Base-by-base conservation (phyloP, 257 asterid species). In the Fraxinus anomala region DNA sequence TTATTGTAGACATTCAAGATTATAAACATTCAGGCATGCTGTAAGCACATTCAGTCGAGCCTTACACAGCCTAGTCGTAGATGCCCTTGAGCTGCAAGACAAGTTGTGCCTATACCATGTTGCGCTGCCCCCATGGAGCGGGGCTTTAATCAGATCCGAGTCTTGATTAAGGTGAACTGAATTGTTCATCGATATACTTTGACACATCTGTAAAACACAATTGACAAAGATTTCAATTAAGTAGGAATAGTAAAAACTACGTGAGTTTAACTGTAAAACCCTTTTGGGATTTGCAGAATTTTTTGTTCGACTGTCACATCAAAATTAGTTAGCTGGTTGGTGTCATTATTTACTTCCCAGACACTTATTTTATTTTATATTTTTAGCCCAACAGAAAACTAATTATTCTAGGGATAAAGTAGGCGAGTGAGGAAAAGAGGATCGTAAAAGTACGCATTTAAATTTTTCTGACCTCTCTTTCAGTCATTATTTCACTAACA, bases 281-380 rank as follows among this genome's bases (percentile, higher is more conserved):
- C 28, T 16, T 47, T 51, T 6, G 7, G 28, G 28, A 0, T 51
- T 51, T 17, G 65, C 76, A 76, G 85, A 76, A 68, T 8, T 44
- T 76, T 81, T 73, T 73, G 82, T 79, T 76, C 14, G 72, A 72
- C 40, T 73, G 88, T 84, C 85, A 47, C 75, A 73, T 81, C 88
- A 76, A 81, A 19, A 23, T 59, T 59, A 2, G 68, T 59, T 21
- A 2, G 73, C 61, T 14, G 85, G 85, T 76, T 30, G 44, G 13
- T 74, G n/a, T 26, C 16, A 49, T 72, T 37, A 28, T 72, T 28
- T 66, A 47, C 19, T 54, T 39, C 16, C 9, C 23, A 33, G 19
- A 54, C 17, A 12, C 30, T 10, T 37, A 2, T 37, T 37, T 10
- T 59, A 6, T 59, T 63, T 5, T 13, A 26, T 67, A 30, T 36